Percentiles rank a stretch among this genome's conserved stretches.
Conservation (phyloP, 2,329 filamentous ascomycete species). For the Pseudogymnoascus pannorum region DNA sequence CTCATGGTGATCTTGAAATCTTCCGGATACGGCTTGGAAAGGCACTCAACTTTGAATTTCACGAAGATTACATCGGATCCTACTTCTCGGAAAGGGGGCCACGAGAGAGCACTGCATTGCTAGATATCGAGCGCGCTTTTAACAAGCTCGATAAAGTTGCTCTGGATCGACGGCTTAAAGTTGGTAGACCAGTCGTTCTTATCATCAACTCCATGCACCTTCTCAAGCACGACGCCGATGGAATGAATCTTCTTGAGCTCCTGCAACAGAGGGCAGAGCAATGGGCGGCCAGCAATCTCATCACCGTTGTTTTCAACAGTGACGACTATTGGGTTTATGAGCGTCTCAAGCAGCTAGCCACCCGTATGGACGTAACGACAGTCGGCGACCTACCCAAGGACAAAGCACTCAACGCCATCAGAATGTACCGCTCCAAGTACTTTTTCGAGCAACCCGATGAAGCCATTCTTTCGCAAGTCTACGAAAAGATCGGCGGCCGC, state of each 20-base stretch:
- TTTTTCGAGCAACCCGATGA: constrained; percentile 52
- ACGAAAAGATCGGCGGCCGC: constrained; percentile 78
- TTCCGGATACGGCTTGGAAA: constrained; percentile 90
- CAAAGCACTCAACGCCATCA: constrained; percentile 69
- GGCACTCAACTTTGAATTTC: constrained; percentile 90
- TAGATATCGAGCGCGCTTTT: constrained; percentile 93
- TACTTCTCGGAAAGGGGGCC: constrained; percentile 93
- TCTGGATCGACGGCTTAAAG: constrained; percentile 54
- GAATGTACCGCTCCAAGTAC: constrained; percentile 74
- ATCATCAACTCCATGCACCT: constrained; percentile 94
- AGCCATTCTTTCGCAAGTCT: constrained; percentile 64
- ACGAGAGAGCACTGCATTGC: constrained; percentile 79
- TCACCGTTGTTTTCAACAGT: constrained; percentile 89
- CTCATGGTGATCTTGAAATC: constrained; percentile 89
- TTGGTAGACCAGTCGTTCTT: constrained; percentile 67
- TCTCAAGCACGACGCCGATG: constrained; percentile 83
- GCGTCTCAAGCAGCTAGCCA: constrained; percentile 82
- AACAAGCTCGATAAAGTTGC: constrained; percentile 98
- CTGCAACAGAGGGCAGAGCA: constrained; percentile 93
- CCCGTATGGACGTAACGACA: constrained; percentile 87
- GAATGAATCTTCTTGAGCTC: constrained; percentile 86
- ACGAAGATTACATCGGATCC: constrained; percentile 95
- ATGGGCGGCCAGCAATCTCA: constrained; percentile 87
- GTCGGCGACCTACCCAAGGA: constrained; percentile 75
- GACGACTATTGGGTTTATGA: constrained; percentile 99